Base-by-base conservation (phyloP, 1,284 basidiomycete species). In the Peniophora sp. region DNA sequence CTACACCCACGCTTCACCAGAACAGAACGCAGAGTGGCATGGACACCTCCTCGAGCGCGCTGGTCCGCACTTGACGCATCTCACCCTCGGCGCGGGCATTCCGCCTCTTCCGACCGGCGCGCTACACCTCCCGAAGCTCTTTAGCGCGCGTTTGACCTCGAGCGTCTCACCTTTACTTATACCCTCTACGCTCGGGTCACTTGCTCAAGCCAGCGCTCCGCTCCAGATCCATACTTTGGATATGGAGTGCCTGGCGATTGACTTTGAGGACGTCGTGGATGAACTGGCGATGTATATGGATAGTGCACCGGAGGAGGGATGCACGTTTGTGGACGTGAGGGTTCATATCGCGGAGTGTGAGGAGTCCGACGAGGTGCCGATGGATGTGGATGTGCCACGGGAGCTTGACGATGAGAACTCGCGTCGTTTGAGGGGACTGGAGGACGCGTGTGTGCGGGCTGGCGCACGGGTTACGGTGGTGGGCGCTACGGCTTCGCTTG, bases 141-240 rank as follows among this genome's bases (percentile, higher is more conserved):
- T 75, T 45, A 76, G 73, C 54, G 67, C 83, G 14, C 78, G 79
- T 62, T 74, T 83, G 59, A 73, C 77, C 3, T 77, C 80, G 0
- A 77, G 77, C 65, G 79, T 83, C 68, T 78, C 81, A 22, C 72
- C 81, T 27, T 75, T 79, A 58, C 72, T 71, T 56, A 73, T 83
- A 53, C 75, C 77, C 25, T 74, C 79, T 57, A 82, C 81, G 2
- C 71, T 83, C 59, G 66, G 77, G 23, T 74, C 75, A 50, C 71
- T 84, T 50, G 77, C 75, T 19, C 80, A 83, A 55, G 70, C 78
- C 25, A 80, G 79, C 61, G 63, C 66, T 2, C 75, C 75, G 5
- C 66, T 85, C 34, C 75, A 78, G 27, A n/a, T n/a, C n/a, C n/a
- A 55, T 73, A 74, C 44, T n/a, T 79, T 85, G 65, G 64, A 65